Base-by-base conservation (phyloP, 2,329 filamentous ascomycete species). In the Phaeosphaeria sp. region DNA sequence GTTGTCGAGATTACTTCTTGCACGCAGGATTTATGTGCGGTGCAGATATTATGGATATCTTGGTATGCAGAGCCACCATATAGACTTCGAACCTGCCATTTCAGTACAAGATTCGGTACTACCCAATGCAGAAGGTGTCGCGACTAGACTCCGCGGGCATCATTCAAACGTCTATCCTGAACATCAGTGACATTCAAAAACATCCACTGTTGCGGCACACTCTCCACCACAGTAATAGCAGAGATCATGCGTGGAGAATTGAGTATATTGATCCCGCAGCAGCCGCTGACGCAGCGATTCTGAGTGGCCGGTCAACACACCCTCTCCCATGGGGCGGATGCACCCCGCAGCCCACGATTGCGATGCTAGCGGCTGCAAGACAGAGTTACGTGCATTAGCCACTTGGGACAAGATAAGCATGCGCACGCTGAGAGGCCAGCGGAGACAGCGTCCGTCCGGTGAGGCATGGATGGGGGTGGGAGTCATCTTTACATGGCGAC, bases 331-430 rank as follows among this genome's bases (percentile, higher is more conserved):
- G 44, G 13, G 15, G 27, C 27, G 47, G 20, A 40, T 33, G 45
- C 46, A 49, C 36, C 52, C 46, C 46, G 36, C 45, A 54, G 24
- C 11, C 52, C 22, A 30, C 40, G 40, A 43, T 43, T 36, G 25
- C 18, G 27, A 53, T 56, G 60, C 47, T 53, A 49, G 20, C 53
- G 52, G 51, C 60, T 67, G 67, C 66, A 69, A 60, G 64, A 60
- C 60, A 64, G 59, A 58, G 49, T 53, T 65, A 58, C 62, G 55
- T 67, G 66, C 64, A 53, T 65, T 7, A 43, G 33, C 50, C 21
- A 25, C 8, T 36, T 53, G 53, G 56, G 60, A 49, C 56, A 59
- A 67, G 71, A 74, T 74, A 74, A 74, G 61, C 59, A 65, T 60
- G 56, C 47, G 57, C 45, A 27, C 47, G 59, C 57, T 71, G 60